Percentiles rank a stretch among this genome's conserved stretches.
Evolutionary conservation across 108 stramenopile genomes (phyloP).

Genomic region (Cyclotella baltica): DNA sequence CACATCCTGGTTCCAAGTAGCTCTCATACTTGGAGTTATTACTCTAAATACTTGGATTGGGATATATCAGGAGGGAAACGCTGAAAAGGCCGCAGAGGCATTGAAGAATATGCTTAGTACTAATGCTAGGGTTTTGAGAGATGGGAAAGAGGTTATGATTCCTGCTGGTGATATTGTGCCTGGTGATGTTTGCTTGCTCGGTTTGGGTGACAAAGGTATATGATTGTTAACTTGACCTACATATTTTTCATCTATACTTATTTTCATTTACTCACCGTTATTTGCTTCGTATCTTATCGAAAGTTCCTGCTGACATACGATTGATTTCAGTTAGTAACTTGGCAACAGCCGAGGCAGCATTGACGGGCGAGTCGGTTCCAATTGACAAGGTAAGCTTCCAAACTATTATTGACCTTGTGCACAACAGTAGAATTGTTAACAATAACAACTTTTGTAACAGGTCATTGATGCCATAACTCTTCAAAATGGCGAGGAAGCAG

Average conservation of each 20-base stretch:
- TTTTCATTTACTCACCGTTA: neutral
- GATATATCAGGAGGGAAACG: slow-evolving; percentile 84
- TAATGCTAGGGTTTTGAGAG: slow-evolving; percentile 73
- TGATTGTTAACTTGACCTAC: neutral
- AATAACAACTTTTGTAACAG: neutral
- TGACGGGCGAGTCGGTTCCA: slow-evolving; percentile 94
- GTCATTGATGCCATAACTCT: slow-evolving; percentile 55
- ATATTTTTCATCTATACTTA: neutral
- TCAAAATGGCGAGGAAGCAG: slow-evolving; percentile 43
- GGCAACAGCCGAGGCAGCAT: slow-evolving; percentile 83
- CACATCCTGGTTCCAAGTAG: slow-evolving; percentile 72
- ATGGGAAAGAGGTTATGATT: slow-evolving; percentile 70
- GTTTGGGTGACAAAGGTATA: slow-evolving; percentile 67
- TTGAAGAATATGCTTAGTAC: slow-evolving; percentile 85
- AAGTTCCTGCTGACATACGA: slow-evolving; percentile 91
- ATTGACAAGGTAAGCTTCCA: slow-evolving; percentile 68
- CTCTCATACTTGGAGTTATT: slow-evolving; percentile 71
- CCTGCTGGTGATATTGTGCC: slow-evolving; percentile 76
- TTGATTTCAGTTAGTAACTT: slow-evolving; percentile 79
- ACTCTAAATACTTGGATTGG: slow-evolving; percentile 82
- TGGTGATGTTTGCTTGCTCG: slow-evolving; percentile 79
- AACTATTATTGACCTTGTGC: neutral
- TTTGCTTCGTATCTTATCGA: neutral
- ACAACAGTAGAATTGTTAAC: no score
- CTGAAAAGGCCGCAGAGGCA: slow-evolving; percentile 81